These are phyloP conservation scores for Phytophthora macrochlamydospora DNA, from an alignment of 352 stramenopile species.

Conservation along the genomic window DNA sequence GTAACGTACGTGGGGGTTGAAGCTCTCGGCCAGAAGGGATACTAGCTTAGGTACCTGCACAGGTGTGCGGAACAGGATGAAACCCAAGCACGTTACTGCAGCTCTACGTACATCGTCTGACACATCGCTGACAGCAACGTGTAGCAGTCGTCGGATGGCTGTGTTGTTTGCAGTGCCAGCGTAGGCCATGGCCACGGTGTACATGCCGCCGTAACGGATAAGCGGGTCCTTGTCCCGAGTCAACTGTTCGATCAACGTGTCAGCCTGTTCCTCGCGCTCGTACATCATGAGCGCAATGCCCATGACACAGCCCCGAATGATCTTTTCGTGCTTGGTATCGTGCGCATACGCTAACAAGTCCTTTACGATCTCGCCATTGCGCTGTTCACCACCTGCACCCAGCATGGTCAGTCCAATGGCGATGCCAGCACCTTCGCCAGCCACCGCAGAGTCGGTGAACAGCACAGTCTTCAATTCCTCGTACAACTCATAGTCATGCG, in stretches of 20 bases:
- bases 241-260: constrained; percentile 97
- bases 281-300: constrained; percentile 99
- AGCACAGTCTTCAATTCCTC: constrained; percentile 98
- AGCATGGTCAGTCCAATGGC: constrained; percentile 98
- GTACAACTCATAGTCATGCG: constrained; percentile 94
- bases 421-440: constrained; percentile 96
- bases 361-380: constrained; percentile 84
- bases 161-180: constrained; percentile 97
- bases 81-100: constrained; percentile 96
- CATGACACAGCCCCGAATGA: constrained; percentile 98
- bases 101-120: constrained; percentile 98
- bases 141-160: constrained; percentile 96
- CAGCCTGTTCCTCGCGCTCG: constrained; percentile 96
- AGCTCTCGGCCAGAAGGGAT: constrained; percentile 97
- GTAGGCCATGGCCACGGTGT: constrained; percentile 97
- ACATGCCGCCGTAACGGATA: constrained; percentile 98
- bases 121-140: constrained; percentile 99
- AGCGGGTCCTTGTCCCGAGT: constrained; percentile 97
- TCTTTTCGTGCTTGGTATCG: constrained; percentile 99
- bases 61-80: constrained; percentile 98
- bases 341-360: constrained; percentile 98
- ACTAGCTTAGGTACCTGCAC: constrained; percentile 94
- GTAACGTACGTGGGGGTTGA: constrained; percentile 99
- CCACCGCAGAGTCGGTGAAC: constrained; percentile 98
- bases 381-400: constrained; percentile 91